Percentiles rank a stretch among this genome's conserved stretches.
phyloP scores from a whole-genome alignment of 148 eudicot species.

The Salicornia ramosissima region DNA sequence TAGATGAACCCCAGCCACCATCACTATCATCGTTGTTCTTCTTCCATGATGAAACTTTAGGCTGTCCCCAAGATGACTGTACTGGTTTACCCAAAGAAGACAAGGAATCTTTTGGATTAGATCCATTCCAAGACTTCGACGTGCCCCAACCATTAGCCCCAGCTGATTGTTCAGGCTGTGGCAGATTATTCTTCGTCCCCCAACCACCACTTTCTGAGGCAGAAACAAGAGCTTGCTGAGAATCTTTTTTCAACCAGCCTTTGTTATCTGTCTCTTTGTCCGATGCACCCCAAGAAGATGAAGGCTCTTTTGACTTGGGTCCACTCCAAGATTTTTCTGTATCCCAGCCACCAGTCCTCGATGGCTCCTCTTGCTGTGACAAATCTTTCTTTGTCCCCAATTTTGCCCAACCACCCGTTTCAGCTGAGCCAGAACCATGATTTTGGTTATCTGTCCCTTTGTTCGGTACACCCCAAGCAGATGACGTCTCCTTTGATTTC shows the following conservation, averaged over 20 bases:
- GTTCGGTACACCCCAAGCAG: slow-evolving; percentile 20
- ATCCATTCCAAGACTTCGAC: not conserved
- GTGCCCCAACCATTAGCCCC: not conserved
- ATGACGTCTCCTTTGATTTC: not conserved
- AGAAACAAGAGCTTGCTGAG: too few relatives aligned
- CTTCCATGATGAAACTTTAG: slow-evolving; percentile 20
- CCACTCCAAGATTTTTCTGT: not conserved
- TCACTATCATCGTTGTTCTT: slow-evolving; percentile 11
- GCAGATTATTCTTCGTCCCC: too few relatives aligned
- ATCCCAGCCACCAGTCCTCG: not conserved
- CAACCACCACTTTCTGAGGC: too few relatives aligned
- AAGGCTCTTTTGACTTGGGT: not conserved
- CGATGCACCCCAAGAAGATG: slow-evolving; percentile 9
- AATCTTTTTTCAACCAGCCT: slow-evolving; percentile 13
- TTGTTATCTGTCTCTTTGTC: too few relatives aligned
- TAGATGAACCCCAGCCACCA: slow-evolving; percentile 20
- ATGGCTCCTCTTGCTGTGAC: too few relatives aligned
- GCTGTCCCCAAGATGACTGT: slow-evolving; percentile 24
- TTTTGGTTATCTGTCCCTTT: too few relatives aligned
- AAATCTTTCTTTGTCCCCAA: too few relatives aligned
- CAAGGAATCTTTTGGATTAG: not conserved
- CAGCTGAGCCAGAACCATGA: too few relatives aligned
- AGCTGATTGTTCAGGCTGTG: too few relatives aligned
- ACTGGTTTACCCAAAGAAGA: slow-evolving; percentile 4
- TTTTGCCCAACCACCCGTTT: too few relatives aligned